Evolutionary conservation across 164 flowering plant genomes (phyloP), one percentile per base, ranked within the genome.

Genomic region (Tetracentron sinense): DNA sequence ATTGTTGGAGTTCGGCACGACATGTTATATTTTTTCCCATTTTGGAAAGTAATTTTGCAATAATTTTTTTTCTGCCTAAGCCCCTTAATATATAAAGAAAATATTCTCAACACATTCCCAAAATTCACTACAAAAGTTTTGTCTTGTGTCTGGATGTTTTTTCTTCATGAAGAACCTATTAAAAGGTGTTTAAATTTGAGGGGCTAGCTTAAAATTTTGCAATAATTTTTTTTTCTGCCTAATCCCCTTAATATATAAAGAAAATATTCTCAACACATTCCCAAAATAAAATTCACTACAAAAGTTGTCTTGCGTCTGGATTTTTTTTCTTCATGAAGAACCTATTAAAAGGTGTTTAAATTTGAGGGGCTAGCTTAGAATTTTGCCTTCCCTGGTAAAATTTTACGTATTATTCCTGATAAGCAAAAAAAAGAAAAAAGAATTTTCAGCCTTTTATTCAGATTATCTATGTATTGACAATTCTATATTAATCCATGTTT

Each of bases 401-500:
- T 10, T 4, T 33, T 33, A n/a, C n/a, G n/a, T n/a, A n/a, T n/a
- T n/a, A n/a, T n/a, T n/a, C n/a, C n/a, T n/a, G n/a, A n/a, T n/a
- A n/a, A n/a, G n/a, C n/a, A n/a, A n/a, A n/a, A n/a, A n/a, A n/a
- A n/a, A n/a, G n/a, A n/a, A n/a, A n/a, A n/a, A n/a, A n/a, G n/a
- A n/a, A n/a, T n/a, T n/a, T n/a, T n/a, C n/a, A n/a, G n/a, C n/a
- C n/a, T n/a, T n/a, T n/a, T n/a, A n/a, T n/a, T n/a, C n/a, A n/a
- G n/a, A n/a, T n/a, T n/a, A n/a, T n/a, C n/a, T n/a, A n/a, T n/a
- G n/a, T n/a, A n/a, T n/a, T 61, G 31, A 33, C 52, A 7, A 63
- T 20, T 19, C 25, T 6, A 0, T 28, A 54, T 25, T 0, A 12
- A 31, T 64, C 26, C 46, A 7, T 60, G 28, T 75, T 74, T 64